These are phyloP conservation scores for Halenospora varia DNA, from an alignment of 495 filamentous ascomycete species.

Conservation along the genomic window DNA sequence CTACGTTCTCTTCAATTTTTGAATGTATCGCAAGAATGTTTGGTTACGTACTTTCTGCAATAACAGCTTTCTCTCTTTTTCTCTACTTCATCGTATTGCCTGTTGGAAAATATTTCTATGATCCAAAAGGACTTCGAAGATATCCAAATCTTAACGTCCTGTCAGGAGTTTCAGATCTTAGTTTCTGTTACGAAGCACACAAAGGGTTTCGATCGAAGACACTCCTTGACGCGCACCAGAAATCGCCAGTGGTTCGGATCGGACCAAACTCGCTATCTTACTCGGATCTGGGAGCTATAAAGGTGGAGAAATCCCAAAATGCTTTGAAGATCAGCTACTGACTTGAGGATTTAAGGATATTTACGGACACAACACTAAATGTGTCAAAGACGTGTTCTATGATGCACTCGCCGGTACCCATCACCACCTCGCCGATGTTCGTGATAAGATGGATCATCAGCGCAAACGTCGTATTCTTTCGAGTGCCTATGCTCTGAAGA, in stretches of 20 bases:
- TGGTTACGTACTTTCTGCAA: too few species aligned
- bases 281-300: constrained; percentile 40
- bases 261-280: constrained; percentile 51
- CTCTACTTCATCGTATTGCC: constrained; percentile 40
- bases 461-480: constrained; percentile 45
- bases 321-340: not conserved
- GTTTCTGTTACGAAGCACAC: constrained; percentile 40
- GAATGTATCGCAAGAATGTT: too few species aligned
- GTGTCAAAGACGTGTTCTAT: constrained; percentile 46
- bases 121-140: constrained; percentile 46
- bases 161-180: constrained; percentile 41
- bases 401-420: constrained; percentile 31
- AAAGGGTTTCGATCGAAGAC: constrained; percentile 40
- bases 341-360: constrained; percentile 43
- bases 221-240: constrained; percentile 37
- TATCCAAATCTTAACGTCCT: constrained; percentile 42
- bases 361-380: constrained; percentile 49
- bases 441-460: constrained; percentile 26
- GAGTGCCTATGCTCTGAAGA: constrained; percentile 49
- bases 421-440: constrained; percentile 24
- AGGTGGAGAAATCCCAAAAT: not conserved
- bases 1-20: too few species aligned
- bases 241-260: constrained; percentile 44
- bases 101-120: constrained; percentile 39
- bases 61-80: too few species aligned